Conservation (phyloP, 257 asterid genomes). For the Mentha longifolia region DNA sequence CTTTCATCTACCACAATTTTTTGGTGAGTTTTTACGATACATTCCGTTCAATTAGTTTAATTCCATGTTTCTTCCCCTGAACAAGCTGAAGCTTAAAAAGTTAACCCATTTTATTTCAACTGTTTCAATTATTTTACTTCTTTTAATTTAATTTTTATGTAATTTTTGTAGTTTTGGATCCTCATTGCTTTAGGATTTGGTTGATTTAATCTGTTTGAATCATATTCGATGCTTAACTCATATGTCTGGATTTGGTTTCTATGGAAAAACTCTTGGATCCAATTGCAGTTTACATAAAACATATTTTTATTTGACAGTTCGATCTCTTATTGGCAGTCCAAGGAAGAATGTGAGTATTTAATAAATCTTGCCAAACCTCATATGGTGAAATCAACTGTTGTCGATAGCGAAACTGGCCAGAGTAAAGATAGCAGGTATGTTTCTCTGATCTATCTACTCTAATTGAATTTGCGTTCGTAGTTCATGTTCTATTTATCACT, state of each 20-base stretch:
- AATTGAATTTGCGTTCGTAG: too few species aligned
- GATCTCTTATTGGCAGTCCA: slow-evolving; percentile 54
- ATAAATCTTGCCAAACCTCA: slow-evolving; percentile 75
- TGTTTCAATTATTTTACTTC: not conserved
- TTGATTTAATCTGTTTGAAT: not conserved
- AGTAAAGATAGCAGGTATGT: slow-evolving; percentile 78
- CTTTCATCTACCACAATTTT: slow-evolving; percentile 77
- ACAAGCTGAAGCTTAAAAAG: too few species aligned
- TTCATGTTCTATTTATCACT: not conserved
- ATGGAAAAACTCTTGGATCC: not conserved
- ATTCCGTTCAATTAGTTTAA: not conserved
- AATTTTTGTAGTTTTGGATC: not conserved
- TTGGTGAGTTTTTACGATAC: slow-evolving; percentile 45
- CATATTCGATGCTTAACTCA: too few species aligned
- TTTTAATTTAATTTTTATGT: not conserved
- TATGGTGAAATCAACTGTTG: slow-evolving; percentile 71
- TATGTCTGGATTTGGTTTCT: not conserved
- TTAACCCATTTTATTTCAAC: too few species aligned
- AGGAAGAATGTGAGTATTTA: slow-evolving; percentile 81
- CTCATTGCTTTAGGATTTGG: not conserved
- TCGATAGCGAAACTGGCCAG: slow-evolving; percentile 75
- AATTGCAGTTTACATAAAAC: not conserved
- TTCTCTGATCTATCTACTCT: slow-evolving; percentile 2
- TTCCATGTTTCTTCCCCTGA: not conserved
- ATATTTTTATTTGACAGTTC: slow-evolving; percentile 11